Base-by-base conservation (phyloP, 1,139 yeast species). In the Eremothecium gossypii region DNA sequence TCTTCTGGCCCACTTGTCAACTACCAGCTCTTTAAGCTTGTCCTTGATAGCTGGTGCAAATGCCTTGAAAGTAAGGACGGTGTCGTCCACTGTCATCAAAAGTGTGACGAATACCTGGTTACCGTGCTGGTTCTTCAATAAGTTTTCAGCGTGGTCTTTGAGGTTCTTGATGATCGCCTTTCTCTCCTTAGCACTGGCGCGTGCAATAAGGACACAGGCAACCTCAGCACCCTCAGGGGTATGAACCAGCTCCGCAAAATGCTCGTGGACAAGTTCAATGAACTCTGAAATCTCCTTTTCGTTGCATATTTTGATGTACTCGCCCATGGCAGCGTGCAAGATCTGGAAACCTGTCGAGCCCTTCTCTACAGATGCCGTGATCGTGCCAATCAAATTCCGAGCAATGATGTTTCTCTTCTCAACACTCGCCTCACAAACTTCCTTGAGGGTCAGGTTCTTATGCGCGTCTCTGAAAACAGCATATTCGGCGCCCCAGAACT, bases 311-410 rank as follows among this genome's bases (percentile, higher is more conserved):
- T 78, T 74, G 38, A 79, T 76, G 55, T 84, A 87, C 62, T 91
- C 96, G 58, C 74, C 79, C 95, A 91, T 87, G 41, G 95, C 96
- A 29, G 96, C 95, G 63, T 91, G 98, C 58, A 91, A 75, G 52
- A 91, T 83, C 62, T 89, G 95, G 72, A 91, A 91, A 33, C 98
- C 97, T 36, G 95, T 83, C 4, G 96, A 85, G 7, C 97, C 97
- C 65, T 91, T 91, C 62, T 83, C 91, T 41, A 91, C 94, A 8
- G 96, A 83, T 2, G 95, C 91, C 30, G 82, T 78, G 49, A 91
- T 85, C 8, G 95, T 86, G 48, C 86, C 87, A 52, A 70, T 72
- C 60, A 91, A 71, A 63, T 91, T 89, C 53, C 76, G 71, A 63
- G 87, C 73, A 49, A 91, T 77, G 47, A 83, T 71, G 48, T 74